Evolutionary conservation across 768 basidiomycete species (phyloP).

Genomic region (Tricholoma furcatifolium): DNA sequence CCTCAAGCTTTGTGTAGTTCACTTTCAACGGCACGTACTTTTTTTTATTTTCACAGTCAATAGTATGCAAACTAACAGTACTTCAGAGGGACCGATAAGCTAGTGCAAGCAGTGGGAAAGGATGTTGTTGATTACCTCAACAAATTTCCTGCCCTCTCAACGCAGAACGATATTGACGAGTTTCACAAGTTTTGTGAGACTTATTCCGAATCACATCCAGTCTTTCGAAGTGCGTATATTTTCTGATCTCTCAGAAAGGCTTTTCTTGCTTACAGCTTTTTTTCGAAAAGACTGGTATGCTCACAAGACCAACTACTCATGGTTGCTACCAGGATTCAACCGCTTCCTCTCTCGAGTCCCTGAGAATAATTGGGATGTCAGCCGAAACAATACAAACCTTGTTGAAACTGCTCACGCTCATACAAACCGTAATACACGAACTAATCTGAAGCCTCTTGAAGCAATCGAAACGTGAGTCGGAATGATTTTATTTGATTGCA

Average conservation of each 20-base stretch:
- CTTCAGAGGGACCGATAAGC: background rate
- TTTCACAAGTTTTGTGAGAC: too few relatives aligned
- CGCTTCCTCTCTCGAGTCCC: background rate
- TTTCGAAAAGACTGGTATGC: slow-evolving; percentile 2
- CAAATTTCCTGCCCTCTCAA: background rate
- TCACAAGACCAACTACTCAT: background rate
- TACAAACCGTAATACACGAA: background rate
- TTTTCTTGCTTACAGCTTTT: too few relatives aligned
- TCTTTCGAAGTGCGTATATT: too few relatives aligned
- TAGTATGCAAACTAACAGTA: background rate
- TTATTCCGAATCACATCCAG: too few relatives aligned
- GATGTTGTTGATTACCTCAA: background rate
- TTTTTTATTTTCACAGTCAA: background rate
- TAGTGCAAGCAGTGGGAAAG: background rate
- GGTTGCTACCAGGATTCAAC: slow-evolving; percentile 4
- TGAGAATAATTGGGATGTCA: background rate
- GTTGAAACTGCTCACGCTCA: slow-evolving; percentile 1
- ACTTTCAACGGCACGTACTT: background rate
- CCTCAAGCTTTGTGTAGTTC: background rate
- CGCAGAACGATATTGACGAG: background rate
- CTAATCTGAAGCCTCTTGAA: background rate
- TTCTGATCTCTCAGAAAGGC: too few relatives aligned
- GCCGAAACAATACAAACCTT: background rate
- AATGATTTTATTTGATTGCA: background rate
- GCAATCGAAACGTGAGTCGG: background rate